Percentiles rank a stretch among this genome's conserved stretches.
Evolutionary conservation across 2,329 filamentous ascomycete species (phyloP).

Genomic region (Fonsecaea pedrosoi): DNA sequence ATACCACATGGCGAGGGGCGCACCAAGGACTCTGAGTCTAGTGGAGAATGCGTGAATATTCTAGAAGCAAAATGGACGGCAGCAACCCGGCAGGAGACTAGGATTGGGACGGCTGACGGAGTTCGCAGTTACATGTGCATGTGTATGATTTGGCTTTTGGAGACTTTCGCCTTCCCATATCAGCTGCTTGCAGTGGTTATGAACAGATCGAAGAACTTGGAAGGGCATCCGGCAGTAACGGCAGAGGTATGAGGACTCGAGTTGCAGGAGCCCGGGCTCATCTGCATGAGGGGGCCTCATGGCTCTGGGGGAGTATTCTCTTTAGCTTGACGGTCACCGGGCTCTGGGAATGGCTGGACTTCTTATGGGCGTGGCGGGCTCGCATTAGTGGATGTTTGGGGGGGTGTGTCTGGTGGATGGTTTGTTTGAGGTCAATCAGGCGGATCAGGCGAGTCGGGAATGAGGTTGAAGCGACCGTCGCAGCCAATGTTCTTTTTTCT

Average conservation of each 20-base stretch:
- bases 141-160: neutral
- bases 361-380: conserved; percentile 25
- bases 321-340: conserved; percentile 4
- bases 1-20: conserved; percentile 51
- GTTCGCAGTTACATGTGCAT: conserved; percentile 1
- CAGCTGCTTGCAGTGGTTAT: neutral
- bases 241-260: conserved; percentile 4
- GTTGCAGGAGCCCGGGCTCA: neutral
- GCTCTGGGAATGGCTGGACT: conserved; percentile 13
- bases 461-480: conserved; percentile 6
- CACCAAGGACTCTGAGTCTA: conserved; percentile 29
- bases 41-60: neutral
- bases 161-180: neutral
- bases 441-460: conserved; percentile 8
- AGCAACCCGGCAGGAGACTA: neutral
- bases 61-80: neutral
- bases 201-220: conserved; percentile 6
- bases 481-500: conserved; percentile 3
- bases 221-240: conserved; percentile 11
- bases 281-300: neutral
- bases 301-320: conserved; percentile 1
- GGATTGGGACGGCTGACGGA: conserved; percentile 6
- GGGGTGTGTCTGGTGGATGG: conserved; percentile 12
- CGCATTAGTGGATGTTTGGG: conserved; percentile 24
- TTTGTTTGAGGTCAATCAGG: conserved; percentile 8